Base-by-base conservation (phyloP, 192 early-diverging fungal species). In the Globomyces pollinis-pini region DNA sequence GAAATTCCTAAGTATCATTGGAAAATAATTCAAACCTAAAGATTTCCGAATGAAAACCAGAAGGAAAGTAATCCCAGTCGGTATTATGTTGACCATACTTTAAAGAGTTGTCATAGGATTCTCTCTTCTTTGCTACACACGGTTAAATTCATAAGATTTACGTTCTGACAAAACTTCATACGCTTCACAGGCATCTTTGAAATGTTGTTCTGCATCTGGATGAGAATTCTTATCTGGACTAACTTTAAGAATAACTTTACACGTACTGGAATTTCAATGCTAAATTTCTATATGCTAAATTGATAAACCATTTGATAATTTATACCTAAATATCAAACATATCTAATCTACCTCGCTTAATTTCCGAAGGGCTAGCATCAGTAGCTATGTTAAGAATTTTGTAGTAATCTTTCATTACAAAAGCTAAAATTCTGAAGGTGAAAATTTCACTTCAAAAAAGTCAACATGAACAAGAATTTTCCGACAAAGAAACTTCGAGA, bases 361-460 rank as follows among this genome's bases (percentile, higher is more conserved):
- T 47, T 47, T 47, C 44, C 24, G 23, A 28, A 15, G 23, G 23
- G n/a, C 28, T 26, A 8, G 44, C 44, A 47, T 21, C 28, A 20
- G 23, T 21, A 28, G 44, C 23, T 28, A 47, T 47, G 23, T n/a
- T 26, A 12, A 47, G n/a, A 8, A 47, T 26, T 47, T 47, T 26
- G 44, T 47, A 47, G 15, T 47, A 47, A 15, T 47, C 5, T n/a
- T n/a, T n/a, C n/a, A n/a, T n/a, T n/a, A n/a, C 44, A 47, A 28
- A 8, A 36, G 24, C n/a, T 9, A 6, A 47, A 47, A 42, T 28
- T 15, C 3, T 47, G 44, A 7, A 26, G 28, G 23, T 26, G 16
- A 5, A 36, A 26, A 26, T 47, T 47, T 47, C n/a, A n/a, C n/a
- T n/a, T n/a, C 44, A 47, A 47, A 26, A 47, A 47, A 47, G 28